Evolutionary conservation across 2,329 filamentous ascomycete genomes (phyloP).

Genomic region (Cladosporium sp.): DNA sequence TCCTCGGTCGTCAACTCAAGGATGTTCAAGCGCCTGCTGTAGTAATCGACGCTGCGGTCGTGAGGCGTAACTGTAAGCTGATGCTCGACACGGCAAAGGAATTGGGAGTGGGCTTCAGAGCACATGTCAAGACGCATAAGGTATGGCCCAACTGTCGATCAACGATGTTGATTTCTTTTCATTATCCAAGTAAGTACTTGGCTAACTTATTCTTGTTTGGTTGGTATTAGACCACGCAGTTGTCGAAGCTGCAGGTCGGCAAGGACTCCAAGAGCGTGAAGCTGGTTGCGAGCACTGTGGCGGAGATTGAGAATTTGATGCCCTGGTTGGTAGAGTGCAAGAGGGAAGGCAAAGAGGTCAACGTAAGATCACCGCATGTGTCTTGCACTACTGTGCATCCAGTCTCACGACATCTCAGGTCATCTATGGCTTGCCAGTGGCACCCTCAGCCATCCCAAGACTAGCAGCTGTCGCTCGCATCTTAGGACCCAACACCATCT

Average conservation of each 20-base stretch:
- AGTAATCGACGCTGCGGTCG: constrained; percentile 63
- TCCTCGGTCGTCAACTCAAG: constrained; percentile 57
- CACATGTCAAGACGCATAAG: constrained; percentile 83
- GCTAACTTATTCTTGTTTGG: not conserved
- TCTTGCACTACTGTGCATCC: not conserved
- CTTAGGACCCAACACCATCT: constrained; percentile 55
- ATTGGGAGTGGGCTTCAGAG: constrained; percentile 64
- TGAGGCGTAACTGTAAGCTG: constrained; percentile 63
- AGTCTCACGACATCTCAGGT: constrained; percentile 39
- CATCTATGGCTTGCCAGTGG: constrained; percentile 68
- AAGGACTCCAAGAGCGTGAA: constrained; percentile 49
- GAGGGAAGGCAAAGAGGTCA: constrained; percentile 51
- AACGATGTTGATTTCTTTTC: not conserved
- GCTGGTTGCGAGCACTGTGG: constrained; percentile 69
- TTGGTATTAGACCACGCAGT: constrained; percentile 55
- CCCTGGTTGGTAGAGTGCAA: constrained; percentile 59
- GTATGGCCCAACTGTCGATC: constrained; percentile 36
- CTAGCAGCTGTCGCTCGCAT: constrained; percentile 53
- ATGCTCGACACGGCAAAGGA: constrained; percentile 63
- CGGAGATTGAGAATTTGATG: constrained; percentile 65
- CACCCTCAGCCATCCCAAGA: constrained; percentile 56
- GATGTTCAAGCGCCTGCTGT: constrained; percentile 63
- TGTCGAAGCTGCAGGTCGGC: constrained; percentile 68
- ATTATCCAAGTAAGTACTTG: not conserved
- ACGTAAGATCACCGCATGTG: constrained; percentile 42